These are phyloP conservation scores for Capillidium rhysosporum DNA, from an alignment of 371 early-diverging fungal species.

Conservation along the genomic window DNA sequence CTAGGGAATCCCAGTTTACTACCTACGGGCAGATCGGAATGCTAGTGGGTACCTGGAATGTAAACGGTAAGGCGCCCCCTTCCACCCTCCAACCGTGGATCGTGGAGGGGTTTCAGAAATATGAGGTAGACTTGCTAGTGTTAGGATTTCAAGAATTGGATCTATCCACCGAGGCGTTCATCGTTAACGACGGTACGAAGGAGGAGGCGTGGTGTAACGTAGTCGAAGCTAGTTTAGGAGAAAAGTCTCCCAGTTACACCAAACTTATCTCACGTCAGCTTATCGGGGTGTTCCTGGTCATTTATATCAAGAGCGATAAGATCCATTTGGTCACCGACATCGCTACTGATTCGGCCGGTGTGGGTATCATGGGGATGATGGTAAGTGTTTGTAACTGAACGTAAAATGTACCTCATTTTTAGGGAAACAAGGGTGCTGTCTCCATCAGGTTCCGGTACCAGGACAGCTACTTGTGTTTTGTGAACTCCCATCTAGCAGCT, in stretches of 20 bases:
- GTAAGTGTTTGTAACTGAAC: conserved; percentile 10
- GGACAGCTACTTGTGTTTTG: conserved; percentile 73
- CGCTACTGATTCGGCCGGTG: conserved; percentile 33
- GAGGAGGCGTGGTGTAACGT: conserved; percentile 63
- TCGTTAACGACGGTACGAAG: conserved; percentile 48
- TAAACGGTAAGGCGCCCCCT: conserved; percentile 50
- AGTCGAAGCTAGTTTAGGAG: conserved; percentile 37
- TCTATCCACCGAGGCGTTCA: conserved; percentile 60
- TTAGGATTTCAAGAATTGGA: conserved; percentile 69
- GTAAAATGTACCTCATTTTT: background rate
- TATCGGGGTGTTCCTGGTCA: conserved; percentile 67
- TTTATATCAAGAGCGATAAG: conserved; percentile 39
- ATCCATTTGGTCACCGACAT: conserved; percentile 31
- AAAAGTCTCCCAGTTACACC: conserved; percentile 19
- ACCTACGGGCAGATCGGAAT: conserved; percentile 21
- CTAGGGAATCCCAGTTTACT: conserved; percentile 26
- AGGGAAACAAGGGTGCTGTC: conserved; percentile 75
- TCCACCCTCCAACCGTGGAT: conserved; percentile 47
- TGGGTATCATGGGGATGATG: conserved; percentile 63
- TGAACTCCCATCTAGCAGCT: conserved; percentile 86
- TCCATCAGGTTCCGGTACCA: conserved; percentile 60
- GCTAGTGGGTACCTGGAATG: conserved; percentile 84
- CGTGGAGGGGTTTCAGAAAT: conserved; percentile 7
- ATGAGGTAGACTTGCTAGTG: background rate
- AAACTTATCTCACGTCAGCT: conserved; percentile 56